These are phyloP conservation scores for Diaporthe sp. DNA, from an alignment of 2,329 filamentous ascomycete species.

Conservation along the genomic window DNA sequence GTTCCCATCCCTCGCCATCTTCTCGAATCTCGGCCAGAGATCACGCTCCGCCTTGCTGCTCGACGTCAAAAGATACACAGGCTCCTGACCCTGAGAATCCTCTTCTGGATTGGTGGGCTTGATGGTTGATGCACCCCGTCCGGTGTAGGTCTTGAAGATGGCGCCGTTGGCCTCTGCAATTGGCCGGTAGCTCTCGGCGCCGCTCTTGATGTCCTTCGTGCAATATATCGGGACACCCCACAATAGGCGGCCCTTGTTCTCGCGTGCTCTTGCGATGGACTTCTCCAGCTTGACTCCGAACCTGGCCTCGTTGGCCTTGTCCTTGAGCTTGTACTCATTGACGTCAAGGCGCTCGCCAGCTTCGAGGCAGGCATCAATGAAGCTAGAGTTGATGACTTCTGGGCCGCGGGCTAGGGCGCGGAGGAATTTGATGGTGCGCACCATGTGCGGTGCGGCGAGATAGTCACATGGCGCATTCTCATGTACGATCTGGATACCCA, in stretches of 20 bases:
- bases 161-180: constrained; percentile 93
- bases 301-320: constrained; percentile 77
- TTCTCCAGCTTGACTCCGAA: constrained; percentile 76
- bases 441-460: constrained; percentile 85
- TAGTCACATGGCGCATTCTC: constrained; percentile 84
- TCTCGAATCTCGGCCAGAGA: constrained; percentile 83
- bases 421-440: constrained; percentile 94
- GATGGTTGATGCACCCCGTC: constrained; percentile 75
- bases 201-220: constrained; percentile 81
- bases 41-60: constrained; percentile 73
- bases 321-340: constrained; percentile 74
- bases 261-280: constrained; percentile 76
- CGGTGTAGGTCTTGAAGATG: constrained; percentile 80
- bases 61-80: constrained; percentile 86
- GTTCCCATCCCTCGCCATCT: constrained; percentile 81
- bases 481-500: constrained; percentile 84
- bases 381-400: constrained; percentile 79
- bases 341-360: constrained; percentile 72
- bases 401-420: constrained; percentile 86
- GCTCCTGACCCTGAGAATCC: constrained; percentile 72
- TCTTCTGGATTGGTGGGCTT: constrained; percentile 71
- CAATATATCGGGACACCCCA: constrained; percentile 85
- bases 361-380: constrained; percentile 81
- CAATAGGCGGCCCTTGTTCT: constrained; percentile 82
- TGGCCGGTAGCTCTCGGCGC: constrained; percentile 83